phyloP scores from a whole-genome alignment of 176 grass and related monocot genomes.

The Zoysia pacifica region DNA sequence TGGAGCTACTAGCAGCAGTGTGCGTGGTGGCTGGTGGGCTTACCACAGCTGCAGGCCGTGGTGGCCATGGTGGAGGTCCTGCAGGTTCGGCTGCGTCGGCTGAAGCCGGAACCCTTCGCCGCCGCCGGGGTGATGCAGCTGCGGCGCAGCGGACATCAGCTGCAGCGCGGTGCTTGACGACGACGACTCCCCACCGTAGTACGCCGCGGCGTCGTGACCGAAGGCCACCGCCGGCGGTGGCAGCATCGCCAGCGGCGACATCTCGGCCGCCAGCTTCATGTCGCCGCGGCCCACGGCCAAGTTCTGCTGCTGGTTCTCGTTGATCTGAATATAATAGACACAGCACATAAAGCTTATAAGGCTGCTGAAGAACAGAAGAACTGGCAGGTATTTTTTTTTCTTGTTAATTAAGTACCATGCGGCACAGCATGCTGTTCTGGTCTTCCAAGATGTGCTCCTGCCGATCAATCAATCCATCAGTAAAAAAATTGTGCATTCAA shows the following conservation, averaged over 20 bases:
- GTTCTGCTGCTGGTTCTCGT: slow-evolving; percentile 48
- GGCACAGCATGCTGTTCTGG: slow-evolving; percentile 66
- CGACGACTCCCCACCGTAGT: slow-evolving; percentile 48
- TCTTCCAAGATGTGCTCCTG: slow-evolving; percentile 88
- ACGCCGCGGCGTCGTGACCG: slow-evolving; percentile 12
- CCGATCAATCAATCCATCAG: background rate
- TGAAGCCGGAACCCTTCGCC: slow-evolving; percentile 61
- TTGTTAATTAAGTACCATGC: slow-evolving; percentile 44
- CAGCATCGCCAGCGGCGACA: slow-evolving; percentile 55
- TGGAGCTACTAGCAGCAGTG: background rate
- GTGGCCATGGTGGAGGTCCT: slow-evolving; percentile 68
- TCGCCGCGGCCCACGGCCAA: slow-evolving; percentile 23
- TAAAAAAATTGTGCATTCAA: background rate
- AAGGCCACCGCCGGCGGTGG: slow-evolving; percentile 46
- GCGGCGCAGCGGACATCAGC: slow-evolving; percentile 55
- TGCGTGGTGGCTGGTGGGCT: slow-evolving; percentile 24
- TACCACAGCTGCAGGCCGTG: slow-evolving; percentile 87
- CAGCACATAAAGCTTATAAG: background rate
- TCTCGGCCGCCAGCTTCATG: slow-evolving; percentile 43
- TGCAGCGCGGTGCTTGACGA: slow-evolving; percentile 67
- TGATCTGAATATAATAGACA: slow-evolving; percentile 11
- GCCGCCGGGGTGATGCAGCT: slow-evolving; percentile 25
- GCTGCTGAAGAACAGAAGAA: background rate
- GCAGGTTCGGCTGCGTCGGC: slow-evolving; percentile 86
- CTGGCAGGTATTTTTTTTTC: background rate